Conservation (phyloP, 176 grass and related monocot species). For the Zoysia pacifica region DNA sequence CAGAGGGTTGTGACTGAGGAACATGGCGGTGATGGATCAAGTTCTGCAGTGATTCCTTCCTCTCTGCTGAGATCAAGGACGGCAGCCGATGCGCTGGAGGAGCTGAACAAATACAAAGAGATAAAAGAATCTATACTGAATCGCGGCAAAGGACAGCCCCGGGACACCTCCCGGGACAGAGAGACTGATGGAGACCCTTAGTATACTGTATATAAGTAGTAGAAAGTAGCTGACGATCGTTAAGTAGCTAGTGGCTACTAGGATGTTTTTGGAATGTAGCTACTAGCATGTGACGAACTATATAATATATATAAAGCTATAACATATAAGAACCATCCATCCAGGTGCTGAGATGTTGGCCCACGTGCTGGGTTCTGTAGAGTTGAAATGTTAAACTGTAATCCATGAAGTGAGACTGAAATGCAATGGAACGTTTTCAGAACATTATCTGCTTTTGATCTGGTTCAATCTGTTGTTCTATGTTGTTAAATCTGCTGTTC, state of each 20-base stretch:
- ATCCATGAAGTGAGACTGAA: constrained; percentile 1
- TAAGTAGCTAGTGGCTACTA: constrained; percentile 36
- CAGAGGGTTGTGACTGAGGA: constrained; percentile 54
- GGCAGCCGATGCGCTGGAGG: constrained; percentile 58
- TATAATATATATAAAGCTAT: constrained; percentile 29
- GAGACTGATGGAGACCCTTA: constrained; percentile 40
- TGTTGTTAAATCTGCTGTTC: neutral
- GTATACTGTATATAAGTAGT: constrained; percentile 62
- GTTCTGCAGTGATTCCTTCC: constrained; percentile 29
- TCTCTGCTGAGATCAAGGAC: constrained; percentile 47
- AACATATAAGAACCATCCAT: constrained; percentile 42
- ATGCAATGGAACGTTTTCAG: neutral
- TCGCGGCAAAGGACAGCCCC: constrained; percentile 21
- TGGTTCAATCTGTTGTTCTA: neutral
- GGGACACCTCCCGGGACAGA: constrained; percentile 25
- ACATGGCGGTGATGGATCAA: constrained; percentile 27
- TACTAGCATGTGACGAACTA: constrained; percentile 30
- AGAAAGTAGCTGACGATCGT: constrained; percentile 27
- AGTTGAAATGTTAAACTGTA: constrained; percentile 26
- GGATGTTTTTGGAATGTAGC: constrained; percentile 27
- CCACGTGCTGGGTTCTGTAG: constrained; percentile 41
- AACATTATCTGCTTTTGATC: neutral
- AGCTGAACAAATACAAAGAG: constrained; percentile 64
- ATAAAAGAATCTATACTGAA: constrained; percentile 53
- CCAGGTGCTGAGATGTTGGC: constrained; percentile 51